Evolutionary conservation across 345 rosid genomes (phyloP).

Genomic region (Salix brachista): DNA sequence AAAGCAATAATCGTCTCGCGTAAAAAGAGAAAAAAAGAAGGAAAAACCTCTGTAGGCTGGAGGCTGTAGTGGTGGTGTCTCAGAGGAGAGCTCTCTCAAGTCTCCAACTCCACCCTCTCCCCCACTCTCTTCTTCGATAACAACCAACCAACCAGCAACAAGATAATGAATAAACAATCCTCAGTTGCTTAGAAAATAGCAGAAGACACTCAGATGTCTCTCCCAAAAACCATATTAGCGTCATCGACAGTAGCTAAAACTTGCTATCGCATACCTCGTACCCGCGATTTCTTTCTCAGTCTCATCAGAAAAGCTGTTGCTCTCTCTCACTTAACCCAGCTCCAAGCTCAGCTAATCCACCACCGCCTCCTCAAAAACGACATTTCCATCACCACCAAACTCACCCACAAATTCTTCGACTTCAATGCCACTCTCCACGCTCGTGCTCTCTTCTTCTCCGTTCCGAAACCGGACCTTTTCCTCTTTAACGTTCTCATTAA

Average conservation of each 20-base stretch:
- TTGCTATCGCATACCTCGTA: background rate
- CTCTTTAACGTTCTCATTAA: constrained; percentile 68
- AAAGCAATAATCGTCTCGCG: too few species aligned
- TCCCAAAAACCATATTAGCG: constrained; percentile 8
- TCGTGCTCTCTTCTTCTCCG: constrained; percentile 45
- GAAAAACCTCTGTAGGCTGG: too few species aligned
- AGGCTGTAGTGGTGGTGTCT: too few species aligned
- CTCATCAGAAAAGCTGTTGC: constrained; percentile 41
- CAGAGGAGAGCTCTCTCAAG: too few species aligned
- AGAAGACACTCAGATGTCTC: background rate
- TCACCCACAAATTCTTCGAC: constrained; percentile 60
- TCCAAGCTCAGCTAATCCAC: constrained; percentile 60
- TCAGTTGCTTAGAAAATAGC: too few species aligned
- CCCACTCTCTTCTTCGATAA: too few species aligned
- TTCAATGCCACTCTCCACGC: constrained; percentile 50
- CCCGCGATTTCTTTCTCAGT: constrained; percentile 34
- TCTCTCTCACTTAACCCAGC: constrained; percentile 53
- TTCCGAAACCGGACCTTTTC: constrained; percentile 61
- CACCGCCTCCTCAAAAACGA: constrained; percentile 46
- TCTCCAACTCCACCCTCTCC: too few species aligned
- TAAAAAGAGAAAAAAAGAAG: too few species aligned
- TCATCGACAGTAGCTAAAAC: too few species aligned
- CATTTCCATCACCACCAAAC: constrained; percentile 57
- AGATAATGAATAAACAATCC: too few species aligned
- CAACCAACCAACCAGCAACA: too few species aligned